These are phyloP conservation scores for barrel medic (Medicago truncatula) DNA, from an alignment of 306 rosid genomes.

Conservation along the genomic window DNA sequence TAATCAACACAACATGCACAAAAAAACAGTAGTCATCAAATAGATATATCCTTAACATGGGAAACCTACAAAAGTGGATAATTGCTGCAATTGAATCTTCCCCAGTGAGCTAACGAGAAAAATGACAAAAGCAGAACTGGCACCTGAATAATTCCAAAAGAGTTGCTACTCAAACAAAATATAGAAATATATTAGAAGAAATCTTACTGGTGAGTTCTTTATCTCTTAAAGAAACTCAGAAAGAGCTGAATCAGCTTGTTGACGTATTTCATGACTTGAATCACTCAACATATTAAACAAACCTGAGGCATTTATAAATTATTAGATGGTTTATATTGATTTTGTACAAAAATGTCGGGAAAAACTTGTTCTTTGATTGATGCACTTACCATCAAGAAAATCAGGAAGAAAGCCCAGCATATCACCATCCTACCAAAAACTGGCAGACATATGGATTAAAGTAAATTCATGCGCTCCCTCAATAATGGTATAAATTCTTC, in stretches of 20 bases:
- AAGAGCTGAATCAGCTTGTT: constrained; percentile 99
- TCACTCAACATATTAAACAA: constrained; percentile 98
- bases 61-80: constrained; percentile 26
- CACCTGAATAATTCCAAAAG: constrained; percentile 31
- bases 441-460: constrained; percentile 96
- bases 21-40: constrained; percentile 9
- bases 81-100: constrained; percentile 34
- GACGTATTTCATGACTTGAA: constrained; percentile 94
- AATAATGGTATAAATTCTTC: constrained; percentile 96
- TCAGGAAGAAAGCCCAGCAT: constrained; percentile 99
- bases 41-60: constrained; percentile 31
- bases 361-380: constrained; percentile 8
- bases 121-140: constrained; percentile 29
- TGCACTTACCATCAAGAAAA: constrained; percentile 77
- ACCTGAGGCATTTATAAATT: constrained; percentile 62
- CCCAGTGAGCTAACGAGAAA: background rate
- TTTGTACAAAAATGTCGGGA: constrained; percentile 17
- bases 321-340: constrained; percentile 37
- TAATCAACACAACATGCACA: constrained; percentile 38
- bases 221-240: constrained; percentile 98
- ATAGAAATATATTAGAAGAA: constrained; percentile 34
- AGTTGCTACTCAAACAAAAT: constrained; percentile 46
- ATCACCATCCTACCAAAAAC: constrained; percentile 99
- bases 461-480: constrained; percentile 98
- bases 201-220: constrained; percentile 95